These are phyloP conservation scores for Nymphaea thermarum DNA, from an alignment of 164 flowering plant species.

Conservation along the genomic window DNA sequence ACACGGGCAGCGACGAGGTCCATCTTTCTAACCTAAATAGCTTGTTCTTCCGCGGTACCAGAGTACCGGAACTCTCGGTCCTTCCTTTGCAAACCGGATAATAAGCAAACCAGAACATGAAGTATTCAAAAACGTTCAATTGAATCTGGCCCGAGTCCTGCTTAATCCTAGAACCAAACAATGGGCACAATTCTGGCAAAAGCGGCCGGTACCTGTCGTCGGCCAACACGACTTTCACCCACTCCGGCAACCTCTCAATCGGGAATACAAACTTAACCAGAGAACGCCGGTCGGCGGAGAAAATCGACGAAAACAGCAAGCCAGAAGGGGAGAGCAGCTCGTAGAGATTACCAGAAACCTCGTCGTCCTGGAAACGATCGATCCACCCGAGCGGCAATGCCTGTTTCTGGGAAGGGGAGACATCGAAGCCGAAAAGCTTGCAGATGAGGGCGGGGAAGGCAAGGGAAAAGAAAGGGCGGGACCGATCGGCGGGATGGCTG, in stretches of 20 bases:
- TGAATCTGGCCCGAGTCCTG: constrained; percentile 44
- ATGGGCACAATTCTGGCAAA: constrained; percentile 42
- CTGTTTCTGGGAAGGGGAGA: constrained; percentile 11
- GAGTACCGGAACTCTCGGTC: constrained; percentile 1
- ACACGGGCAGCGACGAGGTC: constrained; percentile 47
- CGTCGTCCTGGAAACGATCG: constrained; percentile 30
- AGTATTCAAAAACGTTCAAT: constrained; percentile 78
- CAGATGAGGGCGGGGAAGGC: constrained; percentile 69
- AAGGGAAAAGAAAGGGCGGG: constrained; percentile 63
- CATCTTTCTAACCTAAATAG: constrained; percentile 57
- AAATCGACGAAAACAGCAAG: constrained; percentile 34
- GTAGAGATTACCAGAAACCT: constrained; percentile 23
- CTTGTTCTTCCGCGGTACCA: constrained; percentile 15
- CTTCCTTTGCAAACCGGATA: constrained; percentile 71
- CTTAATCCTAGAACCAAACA: constrained; percentile 43
- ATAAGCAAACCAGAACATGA: constrained; percentile 85
- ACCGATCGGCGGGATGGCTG: constrained; percentile 53
- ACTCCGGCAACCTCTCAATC: constrained; percentile 64
- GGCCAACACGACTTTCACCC: constrained; percentile 48
- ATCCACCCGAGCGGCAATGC: constrained; percentile 42
- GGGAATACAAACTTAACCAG: constrained; percentile 79
- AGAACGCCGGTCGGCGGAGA: constrained; percentile 42
- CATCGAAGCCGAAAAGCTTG: constrained; percentile 63
- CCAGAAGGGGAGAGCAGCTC: constrained; percentile 59
- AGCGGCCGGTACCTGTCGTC: constrained; percentile 24